Conservation (phyloP, 2,329 filamentous ascomycete species). For the Elsinoe necatrix region DNA sequence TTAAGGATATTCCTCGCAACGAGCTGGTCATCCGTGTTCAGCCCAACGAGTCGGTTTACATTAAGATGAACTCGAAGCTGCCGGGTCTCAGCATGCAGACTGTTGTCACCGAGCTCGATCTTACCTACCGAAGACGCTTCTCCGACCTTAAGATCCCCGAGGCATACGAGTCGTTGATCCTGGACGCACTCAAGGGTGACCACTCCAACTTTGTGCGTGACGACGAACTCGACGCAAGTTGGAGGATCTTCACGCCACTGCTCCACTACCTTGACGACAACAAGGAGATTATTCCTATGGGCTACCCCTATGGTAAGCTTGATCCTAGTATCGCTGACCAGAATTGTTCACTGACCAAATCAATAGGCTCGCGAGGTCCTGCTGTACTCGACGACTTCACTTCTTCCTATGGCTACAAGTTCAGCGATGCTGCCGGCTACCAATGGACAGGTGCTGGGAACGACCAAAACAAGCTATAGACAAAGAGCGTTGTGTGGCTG, state of each 20-base stretch:
- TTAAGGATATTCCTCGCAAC: constrained; percentile 99
- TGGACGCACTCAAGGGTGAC: constrained; percentile 96
- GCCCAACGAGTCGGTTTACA: constrained; percentile 98
- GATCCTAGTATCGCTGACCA: neutral
- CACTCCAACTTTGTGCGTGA: constrained; percentile 99
- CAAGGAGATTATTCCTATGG: constrained; percentile 99
- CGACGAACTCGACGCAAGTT: constrained; percentile 92
- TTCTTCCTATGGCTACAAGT: constrained; percentile 96
- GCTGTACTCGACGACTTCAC: constrained; percentile 97
- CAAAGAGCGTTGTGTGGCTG: neutral
- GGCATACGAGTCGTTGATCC: constrained; percentile 94
- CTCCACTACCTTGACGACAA: constrained; percentile 98
- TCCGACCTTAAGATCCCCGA: constrained; percentile 99
- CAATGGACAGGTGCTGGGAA: constrained; percentile 77
- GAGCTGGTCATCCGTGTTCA: constrained; percentile 99
- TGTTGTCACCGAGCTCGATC: constrained; percentile 93
- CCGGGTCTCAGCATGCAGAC: constrained; percentile 99
- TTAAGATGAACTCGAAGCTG: constrained; percentile 99
- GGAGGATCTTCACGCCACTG: constrained; percentile 96
- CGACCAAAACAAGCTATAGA: constrained; percentile 69
- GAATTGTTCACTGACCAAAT: neutral
- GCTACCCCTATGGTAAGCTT: constrained; percentile 89
- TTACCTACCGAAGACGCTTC: constrained; percentile 96
- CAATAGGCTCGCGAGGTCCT: constrained; percentile 83
- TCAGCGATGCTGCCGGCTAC: constrained; percentile 91